Base-by-base conservation (phyloP, 495 filamentous ascomycete genomes). In the Podospora comata region DNA sequence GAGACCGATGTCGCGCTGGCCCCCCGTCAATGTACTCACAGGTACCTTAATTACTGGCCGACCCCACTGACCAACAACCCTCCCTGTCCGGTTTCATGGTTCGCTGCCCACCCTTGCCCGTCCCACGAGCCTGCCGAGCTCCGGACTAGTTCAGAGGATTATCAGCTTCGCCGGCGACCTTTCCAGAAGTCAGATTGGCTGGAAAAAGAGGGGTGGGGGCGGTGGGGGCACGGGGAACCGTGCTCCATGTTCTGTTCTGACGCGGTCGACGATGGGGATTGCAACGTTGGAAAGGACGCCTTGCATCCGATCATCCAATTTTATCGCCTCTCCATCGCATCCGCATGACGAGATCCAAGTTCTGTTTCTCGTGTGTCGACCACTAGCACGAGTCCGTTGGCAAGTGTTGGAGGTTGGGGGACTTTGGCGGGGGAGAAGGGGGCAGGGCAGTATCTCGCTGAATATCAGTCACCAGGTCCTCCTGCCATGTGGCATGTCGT, bases 401-500 rank as follows among this genome's bases (percentile, higher is more conserved):
- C 23, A 23, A 23, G 23, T 28, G 53, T 15, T 63, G 15, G 11
- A 34, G 65, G 60, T 23, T 57, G 34, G 34, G 34, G 34, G 34
- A 11, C 34, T 39, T 39, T 39, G 34, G 34, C 23, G 34, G 55
- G 27, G 5, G 30, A 56, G 26, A 1, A 15, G 13, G 23, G 23
- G 23, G 1, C 23, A 23, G 20, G 20, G 23, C 23, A 23, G 23
- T 23, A 23, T 23, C 23, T 23, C 23, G 1, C 23, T 19, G 19
- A 60, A 61, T 34, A 39, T 44, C 57, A 57, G 54, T 28, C 20
- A 44, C 65, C 13, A 68, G 34, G 11, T 11, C 34, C 4, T 39
- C 34, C 1, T 39, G 72, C 73, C 72, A 77, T 74, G 70, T 77
- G 70, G 75, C 73, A 73, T 66, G 64, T 68, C 64, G 59, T 62